phyloP scores from a whole-genome alignment of 2,329 filamentous ascomycete species.

The Cercospora sesami region DNA sequence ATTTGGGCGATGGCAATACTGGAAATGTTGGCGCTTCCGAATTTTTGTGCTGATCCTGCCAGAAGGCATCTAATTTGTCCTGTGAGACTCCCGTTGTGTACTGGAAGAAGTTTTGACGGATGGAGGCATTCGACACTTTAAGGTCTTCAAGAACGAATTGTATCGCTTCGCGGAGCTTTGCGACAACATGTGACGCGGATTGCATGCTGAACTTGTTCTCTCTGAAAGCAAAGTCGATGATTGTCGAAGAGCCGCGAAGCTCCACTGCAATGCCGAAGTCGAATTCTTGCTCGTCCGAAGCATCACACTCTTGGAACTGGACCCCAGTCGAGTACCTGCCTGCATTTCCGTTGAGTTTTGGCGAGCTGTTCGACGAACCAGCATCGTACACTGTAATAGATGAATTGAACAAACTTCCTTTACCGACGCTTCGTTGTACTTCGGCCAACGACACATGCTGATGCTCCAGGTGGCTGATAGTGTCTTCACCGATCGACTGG shows the following conservation, averaged over 20 bases:
- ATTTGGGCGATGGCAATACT: neutral
- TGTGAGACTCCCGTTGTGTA: neutral
- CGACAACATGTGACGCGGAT: neutral
- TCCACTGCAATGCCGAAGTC: constrained; percentile 1
- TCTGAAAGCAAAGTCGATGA: neutral
- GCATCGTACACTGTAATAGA: constrained; percentile 5
- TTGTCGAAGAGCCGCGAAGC: neutral
- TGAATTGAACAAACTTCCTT: constrained; percentile 4
- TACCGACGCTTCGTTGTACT: neutral
- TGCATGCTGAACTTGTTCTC: neutral
- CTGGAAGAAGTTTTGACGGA: neutral
- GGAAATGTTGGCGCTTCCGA: neutral
- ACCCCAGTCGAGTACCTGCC: too few relatives aligned
- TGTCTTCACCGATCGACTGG: neutral
- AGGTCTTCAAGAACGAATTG: neutral
- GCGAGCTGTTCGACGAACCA: neutral
- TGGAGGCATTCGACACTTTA: neutral
- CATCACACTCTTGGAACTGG: neutral
- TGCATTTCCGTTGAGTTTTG: neutral
- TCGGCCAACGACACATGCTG: constrained; percentile 4
- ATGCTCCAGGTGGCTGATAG: neutral
- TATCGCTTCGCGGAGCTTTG: neutral
- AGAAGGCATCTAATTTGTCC: neutral
- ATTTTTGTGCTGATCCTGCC: neutral
- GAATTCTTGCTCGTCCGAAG: constrained; percentile 5